Base-by-base conservation (phyloP, 306 rosid species). In the Trichosanthes cucumerina region DNA sequence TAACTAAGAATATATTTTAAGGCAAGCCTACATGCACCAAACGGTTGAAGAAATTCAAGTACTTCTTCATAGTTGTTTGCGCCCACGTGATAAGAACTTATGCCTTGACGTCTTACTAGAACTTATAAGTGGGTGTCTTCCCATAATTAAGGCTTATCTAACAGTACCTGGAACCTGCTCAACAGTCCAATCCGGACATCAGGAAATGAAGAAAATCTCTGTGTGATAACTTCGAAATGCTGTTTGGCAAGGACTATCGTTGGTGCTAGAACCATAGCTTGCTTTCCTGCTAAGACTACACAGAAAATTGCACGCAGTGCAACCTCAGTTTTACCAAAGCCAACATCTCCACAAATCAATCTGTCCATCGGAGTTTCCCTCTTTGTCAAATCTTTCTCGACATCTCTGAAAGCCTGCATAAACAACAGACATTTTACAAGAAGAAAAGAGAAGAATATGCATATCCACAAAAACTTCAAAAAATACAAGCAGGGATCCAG, bases 281-380 rank as follows among this genome's bases (percentile, higher is more conserved):
- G 98, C 83, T 95, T 95, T 75, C 92, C 93, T n/a, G 92, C 89
- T 28, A 96, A 85, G 72, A 95, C 88, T 36, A 91, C 96, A 81
- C 89, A 88, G 75, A 83, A 84, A 80, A 92, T 86, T 85, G 97
- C 98, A 83, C 98, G 97, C 65, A 95, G 49, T n/a, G 98, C 98
- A 81, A 92, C 98, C 88, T 95, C 97, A 75, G 98, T 95, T 82
- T 95, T 95, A 76, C 98, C 97, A 86, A 95, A 95, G 76, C 98
- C 98, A 60, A 95, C 98, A 83, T 95, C 98, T 52, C 98, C 97
- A 82, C 98, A 95, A 79, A 95, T 91, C 78, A 95, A 86, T 76
- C 96, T 88, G 88, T 95, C 98, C 97, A 92, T 95, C 16, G 98
- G 98, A 80, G 96, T 92, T 83, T 89, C 93, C 84, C 88, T 84